These are phyloP conservation scores for Globisporangium nagaii DNA, from an alignment of 352 stramenopile species.

Conservation along the genomic window DNA sequence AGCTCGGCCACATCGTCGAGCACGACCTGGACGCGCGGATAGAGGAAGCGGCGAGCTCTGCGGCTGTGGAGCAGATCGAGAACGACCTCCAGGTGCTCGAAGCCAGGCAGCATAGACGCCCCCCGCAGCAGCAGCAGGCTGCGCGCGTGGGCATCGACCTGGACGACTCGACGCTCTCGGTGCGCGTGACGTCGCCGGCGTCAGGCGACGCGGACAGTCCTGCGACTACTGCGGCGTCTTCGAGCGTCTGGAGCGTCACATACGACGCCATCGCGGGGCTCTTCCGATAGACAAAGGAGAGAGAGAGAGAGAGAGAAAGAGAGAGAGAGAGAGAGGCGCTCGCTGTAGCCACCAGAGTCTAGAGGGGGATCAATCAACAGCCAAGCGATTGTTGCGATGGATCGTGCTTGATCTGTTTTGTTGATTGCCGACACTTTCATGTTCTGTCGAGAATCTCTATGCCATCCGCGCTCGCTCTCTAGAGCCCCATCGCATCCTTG, in stretches of 20 bases:
- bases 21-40: slow-evolving; percentile 14
- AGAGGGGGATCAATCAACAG: too few species aligned
- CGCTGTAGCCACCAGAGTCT: too few species aligned
- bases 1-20: slow-evolving; percentile 33
- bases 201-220: too few species aligned
- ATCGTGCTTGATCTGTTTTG: not conserved
- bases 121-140: slow-evolving; percentile 13
- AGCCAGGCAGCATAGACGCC: slow-evolving; percentile 7
- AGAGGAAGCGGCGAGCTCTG: slow-evolving; percentile 7
- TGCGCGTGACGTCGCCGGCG: slow-evolving; percentile 15
- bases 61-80: slow-evolving; percentile 6
- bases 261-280: slow-evolving; percentile 25
- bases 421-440: too few species aligned
- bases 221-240: too few species aligned
- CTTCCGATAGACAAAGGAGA: slow-evolving; percentile 27
- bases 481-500: slow-evolving; percentile 69
- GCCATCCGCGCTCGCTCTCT: too few species aligned
- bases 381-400: too few species aligned
- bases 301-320: not conserved
- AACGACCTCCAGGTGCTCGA: slow-evolving; percentile 7
- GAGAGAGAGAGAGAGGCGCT: too few species aligned
- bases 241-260: slow-evolving; percentile 9
- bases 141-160: slow-evolving; percentile 23
- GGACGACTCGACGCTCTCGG: slow-evolving; percentile 21
- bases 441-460: too few species aligned